phyloP scores from a whole-genome alignment of 306 rosid genomes.

The Quercus dentata region DNA sequence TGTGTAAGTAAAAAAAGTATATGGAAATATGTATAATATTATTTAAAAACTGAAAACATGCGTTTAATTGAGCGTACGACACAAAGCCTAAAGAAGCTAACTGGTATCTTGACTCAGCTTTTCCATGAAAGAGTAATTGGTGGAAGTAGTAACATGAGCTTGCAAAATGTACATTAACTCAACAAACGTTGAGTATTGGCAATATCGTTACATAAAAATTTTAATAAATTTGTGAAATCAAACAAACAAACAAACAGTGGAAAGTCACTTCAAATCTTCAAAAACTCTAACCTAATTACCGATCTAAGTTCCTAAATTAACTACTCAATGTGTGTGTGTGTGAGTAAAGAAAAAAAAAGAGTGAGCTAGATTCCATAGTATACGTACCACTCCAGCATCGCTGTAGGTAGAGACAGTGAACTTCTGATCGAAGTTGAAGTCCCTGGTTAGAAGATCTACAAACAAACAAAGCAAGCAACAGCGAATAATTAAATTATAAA shows the following conservation, averaged over 20 bases:
- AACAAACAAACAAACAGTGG: neutral
- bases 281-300: neutral
- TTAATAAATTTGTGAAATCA: neutral
- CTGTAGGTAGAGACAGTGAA: slow-evolving; percentile 67
- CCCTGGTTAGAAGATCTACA: slow-evolving; percentile 81
- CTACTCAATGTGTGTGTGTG: no score
- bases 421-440: slow-evolving; percentile 76
- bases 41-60: no score
- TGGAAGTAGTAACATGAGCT: no score
- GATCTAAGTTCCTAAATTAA: neutral
- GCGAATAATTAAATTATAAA: slow-evolving; percentile 13
- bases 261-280: neutral
- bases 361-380: neutral
- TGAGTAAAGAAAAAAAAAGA: neutral
- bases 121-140: no score
- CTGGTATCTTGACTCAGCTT: neutral
- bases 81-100: neutral
- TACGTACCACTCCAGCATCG: slow-evolving; percentile 69
- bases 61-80: no score
- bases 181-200: neutral
- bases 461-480: slow-evolving; percentile 2
- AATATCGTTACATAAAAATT: neutral
- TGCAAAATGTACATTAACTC: neutral
- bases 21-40: accelerated
- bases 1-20: no score